Base-by-base conservation (phyloP, 1,139 yeast genomes). In the Hanseniaspora uvarum region DNA sequence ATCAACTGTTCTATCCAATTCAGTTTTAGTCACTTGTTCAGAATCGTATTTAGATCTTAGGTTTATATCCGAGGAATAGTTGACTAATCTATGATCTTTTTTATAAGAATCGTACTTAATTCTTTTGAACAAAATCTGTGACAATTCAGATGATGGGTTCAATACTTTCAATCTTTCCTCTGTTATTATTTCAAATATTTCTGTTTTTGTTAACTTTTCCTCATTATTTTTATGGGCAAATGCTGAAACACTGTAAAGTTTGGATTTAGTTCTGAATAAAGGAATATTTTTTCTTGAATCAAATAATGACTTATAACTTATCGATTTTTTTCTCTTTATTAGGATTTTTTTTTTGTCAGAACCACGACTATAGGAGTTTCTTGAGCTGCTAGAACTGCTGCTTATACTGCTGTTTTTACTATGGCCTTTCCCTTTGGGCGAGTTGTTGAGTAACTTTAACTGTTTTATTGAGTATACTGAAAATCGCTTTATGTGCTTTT, bases 11-110 rank as follows among this genome's bases (percentile, higher is more conserved):
- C 41, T 44, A 10, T 43, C 24, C 14, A 21, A 12, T 16, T 50
- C 48, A 7, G 31, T 14, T 31, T 43, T 43, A 2, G 53, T 43
- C 14, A 50, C 10, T n/a, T 41, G 38, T 4, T 37, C 33, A 21
- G 21, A 43, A 30, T 50, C 53, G 14, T 34, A 36, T 7, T 50
- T 50, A 4, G 45, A 28, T 30, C 53, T 43, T 1, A 50, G 6
- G 28, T 50, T 46, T 37, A 50, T 26, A 11, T 43, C 40, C 5
- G 53, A 50, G 5, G 45, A 28, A 19, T 50, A 50, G 14, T 50
- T 50, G 18, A 50, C 44, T 2, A 50, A 14, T 30, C 36, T 36
- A 5, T 39, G 44, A 19, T 43, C 19, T 23, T 37, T 50, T 3
- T n/a, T 43, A 31, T 43, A 44, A 3, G 24, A 26, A 11, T 37